Conservation (phyloP, 495 filamentous ascomycete genomes). For the Cercophora samala region DNA sequence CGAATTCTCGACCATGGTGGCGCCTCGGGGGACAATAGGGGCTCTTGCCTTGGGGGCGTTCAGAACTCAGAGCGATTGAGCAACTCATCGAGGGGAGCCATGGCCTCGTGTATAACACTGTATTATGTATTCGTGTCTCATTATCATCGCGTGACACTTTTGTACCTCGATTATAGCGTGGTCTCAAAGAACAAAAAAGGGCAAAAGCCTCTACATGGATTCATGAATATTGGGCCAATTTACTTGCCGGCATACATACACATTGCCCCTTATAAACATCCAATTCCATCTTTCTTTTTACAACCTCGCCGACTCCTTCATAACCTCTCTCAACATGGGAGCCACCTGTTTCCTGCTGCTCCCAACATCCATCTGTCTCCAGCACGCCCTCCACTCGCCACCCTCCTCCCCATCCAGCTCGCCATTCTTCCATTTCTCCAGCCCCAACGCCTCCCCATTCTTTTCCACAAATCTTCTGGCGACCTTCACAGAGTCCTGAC, state of each 20-base stretch:
- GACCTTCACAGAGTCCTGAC: conserved; percentile 43
- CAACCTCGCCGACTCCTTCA: conserved; percentile 41
- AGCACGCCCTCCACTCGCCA: conserved; percentile 50
- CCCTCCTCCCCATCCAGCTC: conserved; percentile 44
- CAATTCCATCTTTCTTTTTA: conserved; percentile 15
- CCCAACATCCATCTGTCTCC: conserved; percentile 64
- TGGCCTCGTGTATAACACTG: not conserved
- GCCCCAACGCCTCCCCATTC: conserved; percentile 47
- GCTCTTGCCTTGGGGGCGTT: not conserved
- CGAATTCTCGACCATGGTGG: not conserved
- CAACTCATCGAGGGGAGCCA: not conserved
- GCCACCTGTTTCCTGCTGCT: conserved; percentile 87
- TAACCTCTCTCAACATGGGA: conserved; percentile 69
- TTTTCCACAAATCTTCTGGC: conserved; percentile 52
- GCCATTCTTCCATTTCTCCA: conserved; percentile 54
- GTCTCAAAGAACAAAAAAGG: too few species aligned
- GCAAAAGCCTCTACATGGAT: too few species aligned
- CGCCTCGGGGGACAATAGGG: not conserved
- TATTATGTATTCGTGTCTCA: not conserved
- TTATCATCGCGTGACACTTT: too few species aligned
- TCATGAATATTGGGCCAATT: too few species aligned
- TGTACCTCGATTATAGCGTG: too few species aligned
- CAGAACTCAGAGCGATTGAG: not conserved
- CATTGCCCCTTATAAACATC: too few species aligned
- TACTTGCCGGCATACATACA: too few species aligned